Conservation (phyloP, 2,329 filamentous ascomycete genomes). For the Venturia pyrina region DNA sequence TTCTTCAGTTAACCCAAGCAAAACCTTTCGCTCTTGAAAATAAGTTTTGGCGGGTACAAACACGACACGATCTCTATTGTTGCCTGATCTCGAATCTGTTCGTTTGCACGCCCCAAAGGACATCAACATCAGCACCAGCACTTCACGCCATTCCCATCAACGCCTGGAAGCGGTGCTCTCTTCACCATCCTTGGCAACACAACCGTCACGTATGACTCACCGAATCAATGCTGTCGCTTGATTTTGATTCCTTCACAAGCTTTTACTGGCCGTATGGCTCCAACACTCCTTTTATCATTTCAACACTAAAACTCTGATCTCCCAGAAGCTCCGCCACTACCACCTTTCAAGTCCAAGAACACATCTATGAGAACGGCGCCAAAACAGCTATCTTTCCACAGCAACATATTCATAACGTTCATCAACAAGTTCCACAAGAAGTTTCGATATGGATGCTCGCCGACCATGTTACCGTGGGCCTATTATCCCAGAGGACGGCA, state of each 20-base stretch:
- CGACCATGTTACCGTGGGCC: not conserved
- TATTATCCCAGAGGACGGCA: not conserved
- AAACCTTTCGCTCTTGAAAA: not conserved
- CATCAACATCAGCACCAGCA: not conserved
- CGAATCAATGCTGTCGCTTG: not conserved
- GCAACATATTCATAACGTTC: not conserved
- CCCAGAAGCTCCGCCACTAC: not conserved
- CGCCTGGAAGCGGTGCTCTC: not conserved
- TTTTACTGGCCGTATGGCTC: not conserved
- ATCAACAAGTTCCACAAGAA: not conserved
- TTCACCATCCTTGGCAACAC: not conserved
- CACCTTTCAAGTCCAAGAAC: not conserved
- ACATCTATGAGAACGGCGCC: not conserved
- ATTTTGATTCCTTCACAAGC: not conserved
- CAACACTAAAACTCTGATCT: not conserved
- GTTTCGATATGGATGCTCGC: not conserved
- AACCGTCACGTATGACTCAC: not conserved
- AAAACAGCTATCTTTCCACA: not conserved
- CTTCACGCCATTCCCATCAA: not conserved
- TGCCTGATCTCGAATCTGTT: not conserved
- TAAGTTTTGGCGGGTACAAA: not conserved
- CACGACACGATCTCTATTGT: not conserved
- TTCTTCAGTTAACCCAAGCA: not conserved
- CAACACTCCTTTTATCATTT: not conserved
- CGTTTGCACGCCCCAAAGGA: not conserved